Base-by-base conservation (phyloP, 2,329 filamentous ascomycete genomes). In the Rhinocladiella mackenziei region DNA sequence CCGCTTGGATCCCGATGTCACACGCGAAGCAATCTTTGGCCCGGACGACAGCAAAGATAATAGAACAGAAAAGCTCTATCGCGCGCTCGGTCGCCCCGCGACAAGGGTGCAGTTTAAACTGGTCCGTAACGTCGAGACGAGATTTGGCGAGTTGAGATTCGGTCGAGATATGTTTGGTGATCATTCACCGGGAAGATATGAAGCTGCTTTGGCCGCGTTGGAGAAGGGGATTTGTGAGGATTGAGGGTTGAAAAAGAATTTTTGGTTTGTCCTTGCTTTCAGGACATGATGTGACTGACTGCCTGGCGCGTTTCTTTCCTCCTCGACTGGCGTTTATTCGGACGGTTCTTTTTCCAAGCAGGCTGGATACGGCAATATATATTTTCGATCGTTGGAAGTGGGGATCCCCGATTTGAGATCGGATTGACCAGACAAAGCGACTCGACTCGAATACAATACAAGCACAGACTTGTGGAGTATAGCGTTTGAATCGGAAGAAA, bases 171-270 rank as follows among this genome's bases (percentile, higher is more conserved):
- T 88, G 82, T 68, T 89, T 63, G 73, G 78, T 47, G 85, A 89
- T 60, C 85, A 89, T 60, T 86, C 78, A 53, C 85, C 85, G 2
- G 83, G 78, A 18, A 73, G 80, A 53, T 89, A 89, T 59, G 85
- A 89, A 63, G 75, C 78, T 47, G 80, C 78, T 45, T 63, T 89
- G 55, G 76, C 78, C 44, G 77, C 78, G 48, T 66, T 89, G 60
- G 65, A 66, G 39, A 47, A 57, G 65, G 60, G 67, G 64, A 51
- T 63, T 67, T 63, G 57, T 69, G 55, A 69, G 66, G 58, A 64
- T 63, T 57, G 42, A 57, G n/a, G n/a, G n/a, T n/a, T n/a, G n/a
- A n/a, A n/a, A n/a, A n/a, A n/a, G n/a, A n/a, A n/a, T n/a, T n/a
- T n/a, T n/a, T n/a, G n/a, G n/a, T 33, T 11, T 22, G 13, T 15